Conservation (phyloP, 805 yeast genomes). For the Komagataella ulmi region DNA sequence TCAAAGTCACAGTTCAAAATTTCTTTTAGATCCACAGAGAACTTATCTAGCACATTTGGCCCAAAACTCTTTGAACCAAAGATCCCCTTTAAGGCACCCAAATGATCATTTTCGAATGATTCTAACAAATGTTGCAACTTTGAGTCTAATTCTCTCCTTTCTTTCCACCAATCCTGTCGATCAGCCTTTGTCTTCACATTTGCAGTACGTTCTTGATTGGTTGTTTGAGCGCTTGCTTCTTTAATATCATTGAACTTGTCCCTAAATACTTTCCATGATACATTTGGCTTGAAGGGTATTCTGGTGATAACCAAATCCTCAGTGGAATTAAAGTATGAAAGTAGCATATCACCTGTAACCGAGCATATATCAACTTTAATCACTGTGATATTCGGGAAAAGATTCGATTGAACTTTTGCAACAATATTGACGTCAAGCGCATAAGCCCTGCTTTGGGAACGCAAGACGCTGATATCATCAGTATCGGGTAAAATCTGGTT, state of each 20-base stretch:
- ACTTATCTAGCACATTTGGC: background rate
- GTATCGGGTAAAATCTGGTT: background rate
- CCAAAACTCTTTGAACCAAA: constrained; percentile 24
- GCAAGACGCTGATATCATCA: background rate
- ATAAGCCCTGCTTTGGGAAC: background rate
- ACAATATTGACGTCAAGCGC: background rate
- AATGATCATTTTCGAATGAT: constrained; percentile 51
- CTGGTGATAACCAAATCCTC: constrained; percentile 25
- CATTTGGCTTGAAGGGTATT: constrained; percentile 44
- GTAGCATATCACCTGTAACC: constrained; percentile 39
- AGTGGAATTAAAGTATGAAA: constrained; percentile 28
- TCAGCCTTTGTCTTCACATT: constrained; percentile 42
- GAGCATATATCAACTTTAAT: constrained; percentile 50
- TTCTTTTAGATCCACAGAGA: background rate
- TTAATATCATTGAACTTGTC: constrained; percentile 34
- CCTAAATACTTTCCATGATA: constrained; percentile 29
- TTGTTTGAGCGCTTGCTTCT: constrained; percentile 44
- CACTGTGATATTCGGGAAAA: constrained; percentile 38
- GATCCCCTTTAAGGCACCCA: constrained; percentile 64
- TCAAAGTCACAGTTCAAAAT: background rate
- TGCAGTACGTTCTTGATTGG: constrained; percentile 38
- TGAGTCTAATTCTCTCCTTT: constrained; percentile 47
- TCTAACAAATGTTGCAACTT: constrained; percentile 38
- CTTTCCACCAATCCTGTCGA: constrained; percentile 68
- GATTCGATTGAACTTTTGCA: constrained; percentile 5